A percentile compares a stretch with the other conserved stretches of the same genome.
phyloP scores from a whole-genome alignment of 495 filamentous ascomycete species.

The Neurospora africana region DNA sequence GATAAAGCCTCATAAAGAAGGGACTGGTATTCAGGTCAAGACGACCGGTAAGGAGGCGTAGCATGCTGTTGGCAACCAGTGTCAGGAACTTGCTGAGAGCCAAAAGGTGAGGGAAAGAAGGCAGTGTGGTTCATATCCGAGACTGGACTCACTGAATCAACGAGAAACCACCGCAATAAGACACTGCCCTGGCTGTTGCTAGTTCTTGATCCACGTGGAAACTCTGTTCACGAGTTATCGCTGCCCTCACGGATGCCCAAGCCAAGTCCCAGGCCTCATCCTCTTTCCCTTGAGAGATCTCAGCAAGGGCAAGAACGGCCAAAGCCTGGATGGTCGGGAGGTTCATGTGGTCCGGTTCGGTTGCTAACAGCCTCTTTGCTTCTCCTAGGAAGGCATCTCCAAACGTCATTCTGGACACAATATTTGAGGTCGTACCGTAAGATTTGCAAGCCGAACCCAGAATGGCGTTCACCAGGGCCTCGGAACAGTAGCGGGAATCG shows the following conservation, averaged over 20 bases:
- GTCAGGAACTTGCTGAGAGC: not conserved
- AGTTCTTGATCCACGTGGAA: constrained; percentile 5
- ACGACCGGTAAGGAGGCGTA: constrained; percentile 16
- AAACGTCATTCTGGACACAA: constrained; percentile 15
- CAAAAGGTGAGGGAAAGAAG: not conserved
- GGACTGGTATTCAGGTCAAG: constrained; percentile 18
- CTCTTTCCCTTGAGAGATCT: constrained; percentile 16
- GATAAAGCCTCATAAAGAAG: constrained; percentile 18
- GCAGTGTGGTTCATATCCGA: not conserved
- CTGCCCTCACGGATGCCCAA: constrained; percentile 13
- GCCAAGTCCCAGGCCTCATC: constrained; percentile 15
- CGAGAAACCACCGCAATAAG: constrained; percentile 17
- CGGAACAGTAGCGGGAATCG: constrained; percentile 14
- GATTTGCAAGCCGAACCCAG: constrained; percentile 14
- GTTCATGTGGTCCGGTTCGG: constrained; percentile 7
- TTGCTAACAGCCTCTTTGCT: constrained; percentile 12
- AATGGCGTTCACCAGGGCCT: constrained; percentile 17
- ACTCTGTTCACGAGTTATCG: constrained; percentile 5
- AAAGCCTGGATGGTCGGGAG: constrained; percentile 19
- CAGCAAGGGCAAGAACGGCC: constrained; percentile 15
- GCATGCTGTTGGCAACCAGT: constrained; percentile 1
- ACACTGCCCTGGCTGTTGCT: constrained; percentile 10
- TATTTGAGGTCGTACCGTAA: constrained; percentile 7
- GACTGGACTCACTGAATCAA: constrained; percentile 12
- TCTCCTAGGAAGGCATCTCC: constrained; percentile 21